A percentile compares a stretch with the other conserved stretches of the same genome.
Conservation (phyloP, 1,284 basidiomycete species). For the Pascua sp. region DNA sequence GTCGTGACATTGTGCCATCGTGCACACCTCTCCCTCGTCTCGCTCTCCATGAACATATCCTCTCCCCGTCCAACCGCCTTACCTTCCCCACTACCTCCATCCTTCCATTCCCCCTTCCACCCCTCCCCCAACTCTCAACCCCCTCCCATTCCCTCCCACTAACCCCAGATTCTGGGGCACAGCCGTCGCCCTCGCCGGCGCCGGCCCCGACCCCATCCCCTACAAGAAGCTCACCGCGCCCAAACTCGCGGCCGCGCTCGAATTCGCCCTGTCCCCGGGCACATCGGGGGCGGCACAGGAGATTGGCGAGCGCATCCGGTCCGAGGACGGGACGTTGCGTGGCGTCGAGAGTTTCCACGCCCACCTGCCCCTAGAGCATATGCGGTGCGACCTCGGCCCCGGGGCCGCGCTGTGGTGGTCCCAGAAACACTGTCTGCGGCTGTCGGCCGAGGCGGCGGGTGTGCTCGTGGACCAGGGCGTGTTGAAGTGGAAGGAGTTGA, state of each 20-base stretch:
- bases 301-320: constrained; percentile 57
- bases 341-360: constrained; percentile 60
- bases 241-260: constrained; percentile 57
- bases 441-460: constrained; percentile 59
- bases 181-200: constrained; percentile 63
- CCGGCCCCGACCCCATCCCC: constrained; percentile 61
- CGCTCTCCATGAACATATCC: constrained; percentile 15
- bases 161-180: constrained; percentile 50
- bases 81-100: too few species aligned
- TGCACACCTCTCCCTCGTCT: constrained; percentile 15
- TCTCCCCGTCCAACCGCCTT: too few species aligned
- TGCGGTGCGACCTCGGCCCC: constrained; percentile 61
- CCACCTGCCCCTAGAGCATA: constrained; percentile 62
- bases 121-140: too few species aligned
- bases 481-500: constrained; percentile 52
- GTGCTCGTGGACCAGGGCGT: constrained; percentile 53
- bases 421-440: constrained; percentile 55
- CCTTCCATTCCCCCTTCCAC: too few species aligned
- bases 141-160: background rate
- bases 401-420: constrained; percentile 60
- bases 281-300: constrained; percentile 54
- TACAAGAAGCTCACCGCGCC: constrained; percentile 56
- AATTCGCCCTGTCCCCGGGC: constrained; percentile 52
- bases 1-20: too few species aligned
- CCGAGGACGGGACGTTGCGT: constrained; percentile 56